phyloP scores from a whole-genome alignment of 805 yeast species.

The Lipomyces sp. region DNA sequence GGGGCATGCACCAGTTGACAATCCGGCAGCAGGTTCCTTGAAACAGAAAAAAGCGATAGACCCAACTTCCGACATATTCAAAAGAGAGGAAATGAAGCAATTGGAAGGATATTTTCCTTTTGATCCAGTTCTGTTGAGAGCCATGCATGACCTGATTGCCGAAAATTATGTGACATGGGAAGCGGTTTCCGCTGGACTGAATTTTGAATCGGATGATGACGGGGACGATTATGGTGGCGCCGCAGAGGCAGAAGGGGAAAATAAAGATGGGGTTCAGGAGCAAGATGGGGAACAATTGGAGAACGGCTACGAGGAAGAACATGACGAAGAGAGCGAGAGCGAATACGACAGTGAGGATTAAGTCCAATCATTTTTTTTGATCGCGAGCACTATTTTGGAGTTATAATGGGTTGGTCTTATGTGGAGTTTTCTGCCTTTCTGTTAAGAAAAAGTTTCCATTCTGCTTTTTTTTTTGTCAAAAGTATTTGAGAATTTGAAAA shows the following conservation, averaged over 20 bases:
- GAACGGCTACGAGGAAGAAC: conserved; percentile 4
- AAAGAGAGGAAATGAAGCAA: conserved; percentile 43
- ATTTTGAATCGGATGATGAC: conserved; percentile 46
- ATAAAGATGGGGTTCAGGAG: conserved; percentile 33
- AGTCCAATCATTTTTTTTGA: too few relatives aligned
- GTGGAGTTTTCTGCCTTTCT: neutral
- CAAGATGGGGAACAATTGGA: conserved; percentile 30
- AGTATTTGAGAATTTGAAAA: too few relatives aligned
- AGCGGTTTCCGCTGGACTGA: conserved; percentile 58
- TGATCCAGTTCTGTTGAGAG: conserved; percentile 79
- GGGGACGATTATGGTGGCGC: conserved; percentile 42
- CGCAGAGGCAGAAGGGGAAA: conserved; percentile 35
- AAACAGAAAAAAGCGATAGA: too few relatives aligned
- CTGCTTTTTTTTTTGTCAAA: too few relatives aligned
- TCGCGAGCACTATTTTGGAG: too few relatives aligned
- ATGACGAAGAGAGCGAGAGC: conserved; percentile 2
- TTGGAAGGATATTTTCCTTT: conserved; percentile 95
- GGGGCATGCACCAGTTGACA: neutral
- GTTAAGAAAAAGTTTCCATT: too few relatives aligned
- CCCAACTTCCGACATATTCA: too few relatives aligned
- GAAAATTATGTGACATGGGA: conserved; percentile 77
- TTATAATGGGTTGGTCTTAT: neutral
- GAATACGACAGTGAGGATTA: neutral
- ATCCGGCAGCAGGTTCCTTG: conserved; percentile 46
- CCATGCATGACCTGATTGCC: conserved; percentile 53